phyloP scores from a whole-genome alignment of 1,139 yeast genomes.

The Kurtzmaniella quercitrusa region DNA sequence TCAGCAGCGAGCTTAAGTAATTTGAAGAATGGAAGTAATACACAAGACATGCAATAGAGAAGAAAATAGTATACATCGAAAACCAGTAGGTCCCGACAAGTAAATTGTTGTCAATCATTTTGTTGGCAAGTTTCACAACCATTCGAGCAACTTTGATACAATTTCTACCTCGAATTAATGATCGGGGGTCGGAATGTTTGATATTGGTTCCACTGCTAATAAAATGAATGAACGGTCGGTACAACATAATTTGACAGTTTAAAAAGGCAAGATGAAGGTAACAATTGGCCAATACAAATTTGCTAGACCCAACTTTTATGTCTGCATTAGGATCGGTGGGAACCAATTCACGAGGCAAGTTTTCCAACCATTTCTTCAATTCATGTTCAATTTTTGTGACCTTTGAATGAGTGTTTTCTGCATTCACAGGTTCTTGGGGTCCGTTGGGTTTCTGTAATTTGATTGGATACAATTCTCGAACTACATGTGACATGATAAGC shows the following conservation, averaged over 20 bases:
- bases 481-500: conserved; percentile 40
- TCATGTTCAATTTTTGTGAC: conserved; percentile 73
- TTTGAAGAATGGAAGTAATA: conserved; percentile 76
- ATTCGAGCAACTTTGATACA: conserved; percentile 83
- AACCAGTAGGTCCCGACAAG: conserved; percentile 92
- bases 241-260: conserved; percentile 79
- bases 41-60: conserved; percentile 82
- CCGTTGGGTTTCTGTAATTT: conserved; percentile 18
- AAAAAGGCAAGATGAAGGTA: conserved; percentile 73
- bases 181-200: conserved; percentile 41
- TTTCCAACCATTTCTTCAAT: conserved; percentile 69
- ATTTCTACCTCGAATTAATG: conserved; percentile 68
- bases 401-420: conserved; percentile 50
- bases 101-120: conserved; percentile 69
- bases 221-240: conserved; percentile 89
- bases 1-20: conserved; percentile 20
- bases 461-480: conserved; percentile 41
- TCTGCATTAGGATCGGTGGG: conserved; percentile 58
- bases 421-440: conserved; percentile 16
- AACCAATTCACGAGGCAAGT: conserved; percentile 65
- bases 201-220: conserved; percentile 53
- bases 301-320: conserved; percentile 48
- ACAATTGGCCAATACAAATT: conserved; percentile 68
- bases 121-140: conserved; percentile 79
- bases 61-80: conserved; percentile 86